These are phyloP conservation scores for Psilocybe azurescens DNA, from an alignment of 768 basidiomycete genomes.

Conservation along the genomic window DNA sequence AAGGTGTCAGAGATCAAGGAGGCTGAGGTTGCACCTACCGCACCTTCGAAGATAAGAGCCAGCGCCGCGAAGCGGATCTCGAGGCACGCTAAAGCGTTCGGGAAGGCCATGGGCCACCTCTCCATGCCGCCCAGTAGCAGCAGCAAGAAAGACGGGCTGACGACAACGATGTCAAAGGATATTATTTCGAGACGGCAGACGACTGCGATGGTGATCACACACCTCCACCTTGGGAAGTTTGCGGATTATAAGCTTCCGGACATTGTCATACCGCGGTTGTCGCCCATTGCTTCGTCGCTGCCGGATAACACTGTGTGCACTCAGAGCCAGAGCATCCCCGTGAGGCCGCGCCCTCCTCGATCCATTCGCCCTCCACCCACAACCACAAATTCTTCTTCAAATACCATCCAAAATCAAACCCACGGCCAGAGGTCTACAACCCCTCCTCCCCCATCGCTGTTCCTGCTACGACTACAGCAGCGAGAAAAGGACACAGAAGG, in stretches of 20 bases:
- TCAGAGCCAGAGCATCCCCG: neutral
- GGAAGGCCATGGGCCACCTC: slow-evolving; percentile 26
- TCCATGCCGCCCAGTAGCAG: slow-evolving; percentile 23
- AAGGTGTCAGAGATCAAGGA: slow-evolving; percentile 1
- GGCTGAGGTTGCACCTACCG: neutral
- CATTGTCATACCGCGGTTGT: too few relatives aligned
- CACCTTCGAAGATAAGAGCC: slow-evolving; percentile 6
- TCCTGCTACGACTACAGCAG: neutral
- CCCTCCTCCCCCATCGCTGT: neutral
- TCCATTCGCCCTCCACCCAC: neutral
- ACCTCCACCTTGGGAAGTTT: slow-evolving; percentile 3
- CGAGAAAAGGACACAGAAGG: slow-evolving; percentile 11
- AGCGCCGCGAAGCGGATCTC: slow-evolving; percentile 14
- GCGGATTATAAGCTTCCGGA: neutral
- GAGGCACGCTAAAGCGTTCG: slow-evolving; percentile 21
- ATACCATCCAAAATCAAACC: neutral
- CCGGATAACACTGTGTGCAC: too few relatives aligned
- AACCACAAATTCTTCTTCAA: neutral
- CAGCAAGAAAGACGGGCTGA: slow-evolving; percentile 6
- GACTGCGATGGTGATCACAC: neutral
- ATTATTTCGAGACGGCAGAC: neutral
- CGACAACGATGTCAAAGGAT: neutral
- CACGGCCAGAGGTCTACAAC: neutral
- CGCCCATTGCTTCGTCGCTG: too few relatives aligned
- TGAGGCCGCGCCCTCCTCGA: neutral